phyloP scores from a whole-genome alignment of 2,329 filamentous ascomycete species.

The Pestalotiopsis sp. region DNA sequence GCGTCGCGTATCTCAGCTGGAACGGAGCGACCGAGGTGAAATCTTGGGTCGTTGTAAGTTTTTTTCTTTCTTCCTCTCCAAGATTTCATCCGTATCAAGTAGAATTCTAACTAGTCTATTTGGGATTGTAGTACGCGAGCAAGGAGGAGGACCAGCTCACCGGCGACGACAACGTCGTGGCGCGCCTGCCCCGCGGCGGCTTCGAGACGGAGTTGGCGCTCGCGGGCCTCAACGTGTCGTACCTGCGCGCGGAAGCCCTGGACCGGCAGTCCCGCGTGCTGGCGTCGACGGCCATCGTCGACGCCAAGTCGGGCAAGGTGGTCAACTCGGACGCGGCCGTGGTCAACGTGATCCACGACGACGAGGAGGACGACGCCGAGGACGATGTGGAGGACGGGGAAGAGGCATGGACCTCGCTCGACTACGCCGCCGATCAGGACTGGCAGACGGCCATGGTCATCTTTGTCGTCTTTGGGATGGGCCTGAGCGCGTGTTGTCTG shows the following conservation, averaged over 20 bases:
- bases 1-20: slow-evolving; percentile 16
- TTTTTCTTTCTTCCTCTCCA: background rate
- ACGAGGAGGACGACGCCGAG: background rate
- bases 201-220: slow-evolving; percentile 15
- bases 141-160: slow-evolving; percentile 11
- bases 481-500: background rate
- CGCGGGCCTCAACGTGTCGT: background rate
- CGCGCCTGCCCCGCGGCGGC: slow-evolving; percentile 12
- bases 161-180: slow-evolving; percentile 16
- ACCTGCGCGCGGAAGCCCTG: slow-evolving; percentile 18
- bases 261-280: slow-evolving; percentile 16
- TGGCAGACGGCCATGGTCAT: slow-evolving; percentile 1
- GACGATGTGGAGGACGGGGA: background rate
- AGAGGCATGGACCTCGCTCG: background rate
- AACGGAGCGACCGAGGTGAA: slow-evolving; percentile 19
- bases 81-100: background rate
- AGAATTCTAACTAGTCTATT: too few species aligned
- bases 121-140: slow-evolving; percentile 11
- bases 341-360: background rate
- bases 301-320: slow-evolving; percentile 10
- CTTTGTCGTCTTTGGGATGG: background rate
- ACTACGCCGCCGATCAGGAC: background rate
- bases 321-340: background rate
- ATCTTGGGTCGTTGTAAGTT: slow-evolving; percentile 19
- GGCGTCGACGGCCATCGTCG: slow-evolving; percentile 18